Percentiles rank a stretch among this genome's conserved stretches.
These are phyloP conservation scores for Arthrinium puccinioides DNA, from an alignment of 2,329 filamentous ascomycete species.

Conservation along the genomic window DNA sequence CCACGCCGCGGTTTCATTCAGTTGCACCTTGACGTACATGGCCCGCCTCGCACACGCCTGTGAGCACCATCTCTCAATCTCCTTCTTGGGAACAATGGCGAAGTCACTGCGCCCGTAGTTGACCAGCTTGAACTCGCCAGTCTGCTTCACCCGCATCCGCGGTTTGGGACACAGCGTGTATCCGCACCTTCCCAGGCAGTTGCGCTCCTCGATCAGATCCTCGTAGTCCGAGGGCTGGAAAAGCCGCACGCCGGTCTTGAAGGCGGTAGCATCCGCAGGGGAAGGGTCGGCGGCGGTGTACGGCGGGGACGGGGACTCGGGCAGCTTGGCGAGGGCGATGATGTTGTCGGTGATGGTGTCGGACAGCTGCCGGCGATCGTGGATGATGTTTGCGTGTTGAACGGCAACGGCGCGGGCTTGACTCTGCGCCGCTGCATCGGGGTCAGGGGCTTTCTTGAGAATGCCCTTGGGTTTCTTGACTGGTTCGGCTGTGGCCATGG, in stretches of 20 bases:
- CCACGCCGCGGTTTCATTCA: slow-evolving; percentile 81
- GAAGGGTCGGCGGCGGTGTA: slow-evolving; percentile 28
- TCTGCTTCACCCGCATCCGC: slow-evolving; percentile 47
- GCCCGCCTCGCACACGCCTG: slow-evolving; percentile 70
- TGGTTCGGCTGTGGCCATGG: slow-evolving; percentile 29
- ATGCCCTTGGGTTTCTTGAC: slow-evolving; percentile 49
- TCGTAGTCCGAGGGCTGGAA: slow-evolving; percentile 91
- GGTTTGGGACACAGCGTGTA: slow-evolving; percentile 70
- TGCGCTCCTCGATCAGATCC: slow-evolving; percentile 80
- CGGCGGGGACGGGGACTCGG: slow-evolving; percentile 25
- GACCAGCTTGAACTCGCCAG: slow-evolving; percentile 63
- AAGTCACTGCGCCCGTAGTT: slow-evolving; percentile 44
- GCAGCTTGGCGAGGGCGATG: slow-evolving; percentile 60
- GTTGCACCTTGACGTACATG: slow-evolving; percentile 81
- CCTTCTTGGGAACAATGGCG: slow-evolving; percentile 61
- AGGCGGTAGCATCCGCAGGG: slow-evolving; percentile 52
- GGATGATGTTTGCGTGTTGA: slow-evolving; percentile 74
- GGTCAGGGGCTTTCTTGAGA: slow-evolving; percentile 48
- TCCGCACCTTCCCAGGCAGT: slow-evolving; percentile 74
- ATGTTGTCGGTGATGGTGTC: slow-evolving; percentile 64
- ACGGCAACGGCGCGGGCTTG: slow-evolving; percentile 62
- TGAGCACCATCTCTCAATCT: slow-evolving; percentile 83
- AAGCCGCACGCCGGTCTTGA: slow-evolving; percentile 58
- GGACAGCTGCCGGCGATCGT: slow-evolving; percentile 75
- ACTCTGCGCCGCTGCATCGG: slow-evolving; percentile 25